Base-by-base conservation (phyloP, 495 filamentous ascomycete species). In the Podospora sp. region DNA sequence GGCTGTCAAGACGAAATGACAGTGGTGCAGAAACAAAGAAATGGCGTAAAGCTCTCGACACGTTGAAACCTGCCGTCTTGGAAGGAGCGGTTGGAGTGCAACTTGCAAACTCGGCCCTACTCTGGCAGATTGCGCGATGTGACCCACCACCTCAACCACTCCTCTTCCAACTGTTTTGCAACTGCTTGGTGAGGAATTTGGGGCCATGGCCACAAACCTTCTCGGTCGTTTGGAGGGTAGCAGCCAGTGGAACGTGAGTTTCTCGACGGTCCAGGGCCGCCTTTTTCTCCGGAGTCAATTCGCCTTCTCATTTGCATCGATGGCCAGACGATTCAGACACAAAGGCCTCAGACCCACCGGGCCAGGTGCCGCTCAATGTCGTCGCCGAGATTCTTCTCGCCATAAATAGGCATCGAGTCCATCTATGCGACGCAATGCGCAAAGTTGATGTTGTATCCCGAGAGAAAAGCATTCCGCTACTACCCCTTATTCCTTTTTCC, bases 371-470 rank as follows among this genome's bases (percentile, higher is more conserved):
- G 51, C 24, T 24, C 14, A 35, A 26, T 35, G 14, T 51, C 61
- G 0, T 22, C 22, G 57, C n/a, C 24, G 24, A 21, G 29, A 33
- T 27, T 33, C 27, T 9, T 9, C 25, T 60, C 25, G 26, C 57
- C 62, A 27, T 53, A 46, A 56, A 36, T 58, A 40, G 21, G 63
- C 51, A 40, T 25, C 12, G 24, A 40, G 63, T 29, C 33, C 20
- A 33, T 58, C 50, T 65, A 62, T 62, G 60, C 60, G 63, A 36
- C 22, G 52, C 63, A 58, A 40, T 56, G 51, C 63, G 21, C 27
- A 24, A 26, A 18, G 63, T 20, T 40, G 57, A 40, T 27, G 63
- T 65, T 56, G 63, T 65, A 65, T 65, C 52, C 63, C 52, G 63
- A 57, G 25, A 18, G 63, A 65, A 26, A 35, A 53, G 46, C 24